phyloP scores from a whole-genome alignment of 345 rosid genomes.

The Atalantia buxifolia region DNA sequence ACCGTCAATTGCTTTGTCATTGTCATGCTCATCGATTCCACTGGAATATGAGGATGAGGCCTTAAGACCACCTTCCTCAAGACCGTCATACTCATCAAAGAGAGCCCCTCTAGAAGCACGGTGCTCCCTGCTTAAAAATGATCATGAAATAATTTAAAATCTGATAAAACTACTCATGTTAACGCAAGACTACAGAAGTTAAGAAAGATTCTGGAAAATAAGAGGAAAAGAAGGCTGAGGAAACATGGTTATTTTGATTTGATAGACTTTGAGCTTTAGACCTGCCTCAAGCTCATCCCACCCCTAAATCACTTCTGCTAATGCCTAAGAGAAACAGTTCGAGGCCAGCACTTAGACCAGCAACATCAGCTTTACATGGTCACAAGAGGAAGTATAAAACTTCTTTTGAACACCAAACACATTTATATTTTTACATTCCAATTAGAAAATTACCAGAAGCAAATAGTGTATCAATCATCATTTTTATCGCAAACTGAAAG shows the following conservation, averaged over 20 bases:
- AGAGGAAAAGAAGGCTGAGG: too few species aligned
- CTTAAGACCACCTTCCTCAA: constrained; percentile 81
- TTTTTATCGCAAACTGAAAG: neutral
- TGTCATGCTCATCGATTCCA: constrained; percentile 57
- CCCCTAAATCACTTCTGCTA: neutral
- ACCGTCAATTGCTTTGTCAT: constrained; percentile 59
- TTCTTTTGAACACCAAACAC: neutral
- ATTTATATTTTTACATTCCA: neutral
- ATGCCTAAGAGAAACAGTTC: neutral
- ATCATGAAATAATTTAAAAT: neutral
- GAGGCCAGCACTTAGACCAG: neutral
- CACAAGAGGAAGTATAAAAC: neutral
- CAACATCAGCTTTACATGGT: neutral
- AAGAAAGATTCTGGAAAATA: neutral
- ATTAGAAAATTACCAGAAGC: neutral
- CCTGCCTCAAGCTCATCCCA: neutral
- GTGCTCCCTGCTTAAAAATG: constrained; percentile 48
- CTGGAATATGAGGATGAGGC: constrained; percentile 53
- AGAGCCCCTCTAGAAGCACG: constrained; percentile 60
- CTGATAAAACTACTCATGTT: neutral
- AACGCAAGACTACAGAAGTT: neutral
- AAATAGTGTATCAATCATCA: neutral
- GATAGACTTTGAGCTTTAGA: neutral
- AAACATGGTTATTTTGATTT: neutral
- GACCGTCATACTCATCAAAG: constrained; percentile 60